Evolutionary conservation across 441 rosid genomes (phyloP).

Genomic region (Gossypium gossypioides): DNA sequence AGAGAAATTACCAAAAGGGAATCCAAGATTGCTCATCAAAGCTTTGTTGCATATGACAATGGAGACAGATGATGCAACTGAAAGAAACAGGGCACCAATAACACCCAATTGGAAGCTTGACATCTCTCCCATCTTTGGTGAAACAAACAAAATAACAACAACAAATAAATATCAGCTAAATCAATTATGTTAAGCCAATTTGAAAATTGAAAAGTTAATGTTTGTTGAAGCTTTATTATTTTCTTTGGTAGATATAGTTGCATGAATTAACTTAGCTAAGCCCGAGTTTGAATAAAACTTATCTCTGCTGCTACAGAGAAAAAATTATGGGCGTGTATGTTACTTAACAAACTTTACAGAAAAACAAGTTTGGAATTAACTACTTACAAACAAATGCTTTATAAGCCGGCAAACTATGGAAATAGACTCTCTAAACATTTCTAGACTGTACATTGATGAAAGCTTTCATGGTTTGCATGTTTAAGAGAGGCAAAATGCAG

Average conservation of each 20-base stretch:
- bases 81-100: constrained; percentile 79
- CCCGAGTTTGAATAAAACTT: neutral
- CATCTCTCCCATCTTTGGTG: constrained; percentile 75
- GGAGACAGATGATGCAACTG: constrained; percentile 94
- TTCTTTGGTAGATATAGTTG: neutral
- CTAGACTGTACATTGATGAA: neutral
- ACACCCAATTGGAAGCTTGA: constrained; percentile 76
- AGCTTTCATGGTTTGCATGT: neutral
- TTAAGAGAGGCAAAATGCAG: neutral
- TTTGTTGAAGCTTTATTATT: neutral
- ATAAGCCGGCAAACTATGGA: neutral
- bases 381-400: neutral
- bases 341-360: neutral
- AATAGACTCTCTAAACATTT: neutral
- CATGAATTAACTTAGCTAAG: neutral
- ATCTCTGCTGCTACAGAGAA: neutral
- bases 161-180: neutral
- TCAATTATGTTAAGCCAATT: neutral
- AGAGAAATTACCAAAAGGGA: constrained; percentile 72
- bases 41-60: constrained; percentile 99
- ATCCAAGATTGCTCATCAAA: constrained; percentile 92
- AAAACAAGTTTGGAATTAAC: neutral
- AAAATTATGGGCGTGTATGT: neutral
- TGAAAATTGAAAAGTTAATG: neutral
- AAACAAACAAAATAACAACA: neutral